Conservation (phyloP, 345 rosid species). For the Excoecaria cochinchinensis region DNA sequence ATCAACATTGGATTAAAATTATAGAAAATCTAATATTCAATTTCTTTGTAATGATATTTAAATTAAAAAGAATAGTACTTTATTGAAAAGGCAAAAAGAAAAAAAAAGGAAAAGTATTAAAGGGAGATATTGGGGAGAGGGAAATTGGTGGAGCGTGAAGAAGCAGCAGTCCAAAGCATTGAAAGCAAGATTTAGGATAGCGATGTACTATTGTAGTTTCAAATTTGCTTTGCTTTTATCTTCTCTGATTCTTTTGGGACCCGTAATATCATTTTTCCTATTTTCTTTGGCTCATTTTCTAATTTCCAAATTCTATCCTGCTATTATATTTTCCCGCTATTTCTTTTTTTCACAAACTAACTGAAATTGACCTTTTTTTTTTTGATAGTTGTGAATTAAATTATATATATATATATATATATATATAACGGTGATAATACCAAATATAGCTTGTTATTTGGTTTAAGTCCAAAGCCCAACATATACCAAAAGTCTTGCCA, state of each 20-base stretch:
- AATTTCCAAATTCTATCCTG: not conserved
- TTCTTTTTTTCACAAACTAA: not conserved
- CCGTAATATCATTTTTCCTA: not conserved
- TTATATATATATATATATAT: too few species aligned
- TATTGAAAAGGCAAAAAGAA: not conserved
- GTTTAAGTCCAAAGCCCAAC: too few species aligned
- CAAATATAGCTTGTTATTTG: too few species aligned
- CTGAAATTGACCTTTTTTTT: not conserved
- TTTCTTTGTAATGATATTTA: too few species aligned
- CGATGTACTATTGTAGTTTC: not conserved
- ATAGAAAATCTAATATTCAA: too few species aligned
- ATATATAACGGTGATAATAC: too few species aligned
- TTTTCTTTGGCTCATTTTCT: constrained; percentile 1
- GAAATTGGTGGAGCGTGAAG: constrained; percentile 6
- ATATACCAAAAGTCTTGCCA: too few species aligned
- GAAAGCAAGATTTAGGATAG: not conserved
- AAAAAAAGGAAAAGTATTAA: not conserved
- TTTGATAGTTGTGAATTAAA: not conserved
- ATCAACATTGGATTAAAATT: too few species aligned
- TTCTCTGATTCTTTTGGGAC: not conserved
- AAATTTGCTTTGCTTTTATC: not conserved
- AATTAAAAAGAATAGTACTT: not conserved
- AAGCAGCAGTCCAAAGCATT: not conserved
- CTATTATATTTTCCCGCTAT: not conserved
- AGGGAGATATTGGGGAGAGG: not conserved